Evolutionary conservation across 768 basidiomycete genomes (phyloP), one percentile per base, ranked within the genome.

Genomic region (Naganishia randhawae): DNA sequence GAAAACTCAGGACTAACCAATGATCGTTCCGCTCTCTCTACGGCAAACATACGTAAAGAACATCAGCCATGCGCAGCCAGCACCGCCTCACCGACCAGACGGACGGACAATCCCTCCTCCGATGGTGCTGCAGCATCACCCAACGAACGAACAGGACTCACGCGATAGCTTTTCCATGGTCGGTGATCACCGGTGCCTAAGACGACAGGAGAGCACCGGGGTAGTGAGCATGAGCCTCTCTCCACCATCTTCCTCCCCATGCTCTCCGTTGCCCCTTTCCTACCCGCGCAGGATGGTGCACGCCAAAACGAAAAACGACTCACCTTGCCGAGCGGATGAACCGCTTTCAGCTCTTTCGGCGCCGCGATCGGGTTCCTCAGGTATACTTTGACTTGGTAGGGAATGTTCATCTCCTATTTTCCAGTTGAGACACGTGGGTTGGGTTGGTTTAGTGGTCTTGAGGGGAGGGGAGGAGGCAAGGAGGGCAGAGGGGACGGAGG

Each of bases 331-430:
- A 76, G 67, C 16, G 76, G 73, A 13, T 71, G 68, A 50, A 79
- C 54, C 29, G 69, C 39, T 27, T 73, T 72, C 2, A 79, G 69
- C n/a, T 70, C 73, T 5, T 69, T 64, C 10, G 78, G 78, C 4
- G 74, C 76, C 9, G 68, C 50, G 8, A 67, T 66, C 0, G 74
- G 73, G 3, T 37, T 42, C 39, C 78, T 68, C 35, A 67, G 69
- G 63, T 75, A 73, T 7, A 77, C 78, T 55, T 73, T 72, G 66
- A 79, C 78, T 17, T 71, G 69, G 68, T 79, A 79, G 1, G 72
- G 72, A 0, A 77, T 68, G 17, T 54, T 64, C 17, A 77, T 69
- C 63, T 79, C 78, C 70, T 79, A 14, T 32, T 8, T 32, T 17
- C 10, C 14, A 22, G 16, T 14, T 32, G 13, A 35, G 53, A 6